phyloP scores from a whole-genome alignment of 164 flowering plant species.

The Magnolia kwangsiensis region DNA sequence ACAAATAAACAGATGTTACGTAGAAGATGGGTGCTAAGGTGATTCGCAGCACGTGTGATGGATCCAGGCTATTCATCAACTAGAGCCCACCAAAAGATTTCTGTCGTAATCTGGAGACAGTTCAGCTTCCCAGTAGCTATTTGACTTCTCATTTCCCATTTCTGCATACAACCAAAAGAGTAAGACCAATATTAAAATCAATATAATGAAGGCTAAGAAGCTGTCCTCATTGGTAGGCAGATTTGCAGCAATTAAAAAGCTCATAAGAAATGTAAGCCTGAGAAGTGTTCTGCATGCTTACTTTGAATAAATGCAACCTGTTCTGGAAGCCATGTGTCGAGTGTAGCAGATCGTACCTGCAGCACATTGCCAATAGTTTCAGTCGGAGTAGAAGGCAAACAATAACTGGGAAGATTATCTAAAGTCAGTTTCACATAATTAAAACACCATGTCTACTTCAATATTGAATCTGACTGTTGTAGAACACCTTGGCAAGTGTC shows the following conservation, averaged over 20 bases:
- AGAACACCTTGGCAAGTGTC: too few relatives aligned
- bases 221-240: neutral
- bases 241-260: neutral
- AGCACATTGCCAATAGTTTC: constrained; percentile 2
- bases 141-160: constrained; percentile 88
- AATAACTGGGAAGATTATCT: neutral
- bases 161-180: constrained; percentile 35
- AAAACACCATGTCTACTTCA: too few relatives aligned
- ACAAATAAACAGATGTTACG: too few relatives aligned
- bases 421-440: neutral
- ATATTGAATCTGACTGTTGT: too few relatives aligned
- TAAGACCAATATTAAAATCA: constrained; percentile 1
- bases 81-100: neutral
- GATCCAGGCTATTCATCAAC: neutral
- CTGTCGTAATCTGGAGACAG: constrained; percentile 88
- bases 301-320: constrained; percentile 95
- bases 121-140: constrained; percentile 92
- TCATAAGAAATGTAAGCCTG: neutral
- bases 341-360: constrained; percentile 90
- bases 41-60: neutral
- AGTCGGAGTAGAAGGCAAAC: neutral
- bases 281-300: constrained; percentile 26
- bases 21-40: too few relatives aligned
- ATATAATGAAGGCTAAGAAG: neutral
- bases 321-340: constrained; percentile 97